Conservation (phyloP, 225 moss, liverwort and hornwort species). For the Sphagnum tenellum region DNA sequence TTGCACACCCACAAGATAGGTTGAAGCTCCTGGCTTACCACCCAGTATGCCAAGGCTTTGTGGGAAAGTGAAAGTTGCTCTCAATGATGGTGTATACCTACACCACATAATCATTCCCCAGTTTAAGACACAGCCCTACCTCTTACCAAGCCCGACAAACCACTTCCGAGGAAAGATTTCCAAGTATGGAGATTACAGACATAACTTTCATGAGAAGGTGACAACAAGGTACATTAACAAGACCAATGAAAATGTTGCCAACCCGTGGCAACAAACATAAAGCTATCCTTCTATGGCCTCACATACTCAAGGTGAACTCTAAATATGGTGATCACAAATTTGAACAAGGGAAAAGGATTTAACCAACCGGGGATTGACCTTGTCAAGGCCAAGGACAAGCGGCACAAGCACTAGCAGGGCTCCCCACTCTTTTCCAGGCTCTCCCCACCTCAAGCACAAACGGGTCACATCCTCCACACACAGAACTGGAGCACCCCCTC, state of each 20-base stretch:
- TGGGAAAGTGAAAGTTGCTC: conserved; percentile 82
- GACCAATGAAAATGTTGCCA: no score
- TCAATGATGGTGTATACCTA: conserved; percentile 94
- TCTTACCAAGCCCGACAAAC: no score
- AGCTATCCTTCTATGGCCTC: no score
- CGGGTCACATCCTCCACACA: conserved; percentile 81
- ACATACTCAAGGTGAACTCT: no score
- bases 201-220: no score
- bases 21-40: conserved; percentile 93
- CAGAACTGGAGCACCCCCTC: conserved; percentile 94
- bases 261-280: no score
- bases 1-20: conserved; percentile 90
- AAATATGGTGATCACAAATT: no score
- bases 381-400: conserved; percentile 93
- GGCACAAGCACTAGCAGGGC: conserved; percentile 87
- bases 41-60: conserved; percentile 95
- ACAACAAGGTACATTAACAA: no score
- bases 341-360: conserved; percentile 9
- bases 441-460: conserved; percentile 69
- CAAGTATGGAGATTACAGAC: no score
- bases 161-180: no score
- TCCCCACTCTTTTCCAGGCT: conserved; percentile 64
- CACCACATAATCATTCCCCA: no score
- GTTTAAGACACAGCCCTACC: no score
- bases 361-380: conserved; percentile 90